These are phyloP conservation scores for Candida palmyrensis DNA, from an alignment of 805 yeast genomes.

Conservation along the genomic window DNA sequence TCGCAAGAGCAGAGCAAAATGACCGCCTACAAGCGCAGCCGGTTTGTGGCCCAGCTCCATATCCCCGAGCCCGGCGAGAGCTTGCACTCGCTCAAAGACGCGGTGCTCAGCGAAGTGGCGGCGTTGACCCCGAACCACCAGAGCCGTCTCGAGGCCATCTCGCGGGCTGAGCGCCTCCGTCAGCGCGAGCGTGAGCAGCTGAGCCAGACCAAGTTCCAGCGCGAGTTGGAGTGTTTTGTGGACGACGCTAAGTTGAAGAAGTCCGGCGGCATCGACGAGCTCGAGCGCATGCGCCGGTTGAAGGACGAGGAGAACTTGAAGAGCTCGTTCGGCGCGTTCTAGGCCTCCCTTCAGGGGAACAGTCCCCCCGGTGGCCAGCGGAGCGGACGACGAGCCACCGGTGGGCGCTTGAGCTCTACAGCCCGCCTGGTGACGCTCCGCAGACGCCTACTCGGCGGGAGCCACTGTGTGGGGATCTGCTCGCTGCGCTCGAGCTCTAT, in stretches of 20 bases:
- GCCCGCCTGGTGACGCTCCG: no score
- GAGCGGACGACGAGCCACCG: not conserved
- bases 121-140: constrained; percentile 82
- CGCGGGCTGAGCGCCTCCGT: constrained; percentile 77
- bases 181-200: constrained; percentile 61
- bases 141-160: constrained; percentile 80
- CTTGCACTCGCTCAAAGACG: constrained; percentile 60
- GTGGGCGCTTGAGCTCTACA: no score
- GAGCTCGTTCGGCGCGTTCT: constrained; percentile 31
- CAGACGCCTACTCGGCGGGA: no score
- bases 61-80: constrained; percentile 62
- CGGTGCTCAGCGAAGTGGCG: constrained; percentile 73
- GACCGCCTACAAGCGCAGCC: constrained; percentile 38
- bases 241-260: constrained; percentile 70
- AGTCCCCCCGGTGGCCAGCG: not conserved
- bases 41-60: constrained; percentile 36
- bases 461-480: no score
- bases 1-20: constrained; percentile 70
- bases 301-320: constrained; percentile 72
- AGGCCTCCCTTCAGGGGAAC: constrained; percentile 2
- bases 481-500: no score
- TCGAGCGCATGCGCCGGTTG: constrained; percentile 61
- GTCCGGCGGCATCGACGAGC: constrained; percentile 86
- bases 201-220: constrained; percentile 63
- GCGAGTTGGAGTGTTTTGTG: constrained; percentile 82